phyloP scores from a whole-genome alignment of 805 yeast species.

The Blastobotrys robertii region DNA sequence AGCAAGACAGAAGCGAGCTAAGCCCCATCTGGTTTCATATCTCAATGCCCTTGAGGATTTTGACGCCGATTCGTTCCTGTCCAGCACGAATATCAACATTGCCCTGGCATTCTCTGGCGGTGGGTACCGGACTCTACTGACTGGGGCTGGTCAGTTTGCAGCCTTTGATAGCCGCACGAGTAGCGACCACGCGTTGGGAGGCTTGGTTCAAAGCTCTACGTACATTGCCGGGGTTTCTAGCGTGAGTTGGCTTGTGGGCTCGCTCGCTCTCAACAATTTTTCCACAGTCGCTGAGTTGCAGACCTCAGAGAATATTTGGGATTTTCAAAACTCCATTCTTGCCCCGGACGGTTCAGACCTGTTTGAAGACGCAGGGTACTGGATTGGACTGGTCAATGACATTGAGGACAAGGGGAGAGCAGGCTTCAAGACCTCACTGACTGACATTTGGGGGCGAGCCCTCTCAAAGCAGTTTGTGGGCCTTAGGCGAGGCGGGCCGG shows the following conservation, averaged over 20 bases:
- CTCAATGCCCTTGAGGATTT: constrained; percentile 41
- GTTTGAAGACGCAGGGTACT: constrained; percentile 41
- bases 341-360: constrained; percentile 55
- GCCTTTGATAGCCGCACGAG: constrained; percentile 71
- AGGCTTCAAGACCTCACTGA: constrained; percentile 57
- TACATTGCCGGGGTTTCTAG: constrained; percentile 76
- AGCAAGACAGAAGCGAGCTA: constrained; percentile 26
- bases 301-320: constrained; percentile 48
- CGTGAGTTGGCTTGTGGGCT: constrained; percentile 72
- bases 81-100: constrained; percentile 23
- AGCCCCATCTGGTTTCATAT: constrained; percentile 34
- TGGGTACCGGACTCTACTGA: constrained; percentile 81
- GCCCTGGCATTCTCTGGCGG: constrained; percentile 69
- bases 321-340: constrained; percentile 49
- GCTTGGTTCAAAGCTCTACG: constrained; percentile 58
- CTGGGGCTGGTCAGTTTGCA: constrained; percentile 75
- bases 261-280: constrained; percentile 62
- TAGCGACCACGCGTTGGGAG: constrained; percentile 48
- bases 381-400: constrained; percentile 36
- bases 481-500: constrained; percentile 52
- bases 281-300: constrained; percentile 55
- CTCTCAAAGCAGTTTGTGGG: constrained; percentile 65
- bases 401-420: constrained; percentile 46
- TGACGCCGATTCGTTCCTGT: constrained; percentile 29
- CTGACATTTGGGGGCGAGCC: constrained; percentile 79